Evolutionary conservation across 1,139 yeast species (phyloP).

Genomic region (Blastobotrys ciferrii): DNA sequence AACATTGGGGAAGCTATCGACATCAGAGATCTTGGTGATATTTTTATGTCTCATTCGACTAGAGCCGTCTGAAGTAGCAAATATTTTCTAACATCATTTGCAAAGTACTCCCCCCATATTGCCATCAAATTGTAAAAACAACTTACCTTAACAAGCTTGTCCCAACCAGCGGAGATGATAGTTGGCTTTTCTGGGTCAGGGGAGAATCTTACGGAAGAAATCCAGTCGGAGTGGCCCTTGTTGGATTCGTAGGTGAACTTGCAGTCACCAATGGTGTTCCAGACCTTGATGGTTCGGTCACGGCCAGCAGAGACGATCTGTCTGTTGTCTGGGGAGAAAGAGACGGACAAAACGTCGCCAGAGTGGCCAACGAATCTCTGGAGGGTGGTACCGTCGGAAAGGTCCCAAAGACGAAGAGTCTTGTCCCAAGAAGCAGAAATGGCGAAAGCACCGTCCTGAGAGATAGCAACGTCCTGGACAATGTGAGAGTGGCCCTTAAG

Average conservation of each 20-base stretch:
- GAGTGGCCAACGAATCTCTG: slow-evolving; percentile 98
- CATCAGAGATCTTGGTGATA: slow-evolving; percentile 99
- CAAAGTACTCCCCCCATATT: background rate
- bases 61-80: slow-evolving; percentile 97
- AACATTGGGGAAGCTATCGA: slow-evolving; percentile 16
- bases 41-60: slow-evolving; percentile 91
- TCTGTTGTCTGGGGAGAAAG: slow-evolving; percentile 96
- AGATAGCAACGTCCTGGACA: slow-evolving; percentile 95
- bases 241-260: slow-evolving; percentile 73
- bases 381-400: slow-evolving; percentile 91
- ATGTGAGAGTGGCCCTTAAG: slow-evolving; percentile 99
- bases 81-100: slow-evolving; percentile 42
- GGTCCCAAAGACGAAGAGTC: slow-evolving; percentile 98
- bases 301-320: slow-evolving; percentile 99
- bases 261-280: slow-evolving; percentile 99
- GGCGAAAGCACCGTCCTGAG: slow-evolving; percentile 98
- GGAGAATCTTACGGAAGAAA: slow-evolving; percentile 93
- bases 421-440: slow-evolving; percentile 99
- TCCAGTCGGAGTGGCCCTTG: slow-evolving; percentile 98
- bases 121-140: slow-evolving; percentile 17
- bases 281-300: slow-evolving; percentile 98
- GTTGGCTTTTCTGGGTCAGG: slow-evolving; percentile 62
- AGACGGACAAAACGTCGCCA: slow-evolving; percentile 95
- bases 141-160: slow-evolving; percentile 98
- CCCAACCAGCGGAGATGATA: slow-evolving; percentile 99